Conservation (phyloP, 169 alveolate species). For the Eimeria acervulina region DNA sequence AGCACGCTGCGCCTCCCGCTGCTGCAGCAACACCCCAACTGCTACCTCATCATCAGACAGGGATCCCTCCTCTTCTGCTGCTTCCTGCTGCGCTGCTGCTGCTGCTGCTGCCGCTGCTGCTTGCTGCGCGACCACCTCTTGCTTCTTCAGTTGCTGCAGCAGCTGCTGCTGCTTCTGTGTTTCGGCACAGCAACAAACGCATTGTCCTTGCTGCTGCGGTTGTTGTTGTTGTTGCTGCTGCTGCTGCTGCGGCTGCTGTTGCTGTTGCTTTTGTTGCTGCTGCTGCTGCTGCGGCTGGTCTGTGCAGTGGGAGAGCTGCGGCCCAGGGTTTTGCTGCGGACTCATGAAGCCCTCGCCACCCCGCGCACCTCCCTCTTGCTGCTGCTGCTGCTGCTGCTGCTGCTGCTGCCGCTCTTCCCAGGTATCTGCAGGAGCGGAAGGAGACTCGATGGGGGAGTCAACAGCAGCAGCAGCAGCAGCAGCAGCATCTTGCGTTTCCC, state of each 20-base stretch:
- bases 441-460: not conserved
- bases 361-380: no score
- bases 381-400: not conserved
- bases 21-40: not conserved
- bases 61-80: not conserved
- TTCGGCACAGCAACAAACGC: not conserved
- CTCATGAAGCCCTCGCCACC: no score
- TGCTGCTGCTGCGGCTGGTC: not conserved
- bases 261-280: not conserved
- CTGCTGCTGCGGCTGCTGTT: not conserved
- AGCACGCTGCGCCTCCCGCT: conserved; percentile 38
- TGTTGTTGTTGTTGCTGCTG: not conserved
- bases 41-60: not conserved
- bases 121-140: no score
- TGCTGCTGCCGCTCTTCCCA: not conserved
- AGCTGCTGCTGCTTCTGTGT: not conserved
- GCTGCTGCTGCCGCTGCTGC: not conserved
- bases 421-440: not conserved
- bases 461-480: not conserved
- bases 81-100: conserved; percentile 20
- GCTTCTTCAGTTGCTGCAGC: no score
- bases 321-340: no score
- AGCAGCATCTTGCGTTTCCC: not conserved
- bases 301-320: no score
- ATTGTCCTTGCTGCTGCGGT: not conserved